phyloP scores from a whole-genome alignment of 805 yeast genomes.

The Yarrowia alimentaria region DNA sequence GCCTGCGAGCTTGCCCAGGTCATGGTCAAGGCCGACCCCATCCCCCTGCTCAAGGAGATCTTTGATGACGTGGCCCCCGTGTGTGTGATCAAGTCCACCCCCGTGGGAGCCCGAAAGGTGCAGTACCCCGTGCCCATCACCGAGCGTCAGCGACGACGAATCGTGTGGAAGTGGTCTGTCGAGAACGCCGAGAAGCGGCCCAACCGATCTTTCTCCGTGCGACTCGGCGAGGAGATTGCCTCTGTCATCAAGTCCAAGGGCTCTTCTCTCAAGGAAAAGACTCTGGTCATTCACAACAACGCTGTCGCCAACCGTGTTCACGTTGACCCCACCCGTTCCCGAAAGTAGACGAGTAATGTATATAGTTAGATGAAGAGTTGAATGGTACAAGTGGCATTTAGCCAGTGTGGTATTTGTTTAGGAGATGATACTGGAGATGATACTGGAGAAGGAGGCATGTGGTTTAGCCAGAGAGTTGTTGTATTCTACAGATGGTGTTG shows the following conservation, averaged over 20 bases:
- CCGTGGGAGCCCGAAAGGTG: conserved; percentile 81
- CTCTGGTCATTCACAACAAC: conserved; percentile 74
- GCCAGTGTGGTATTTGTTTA: not conserved
- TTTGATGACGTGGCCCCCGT: conserved; percentile 83
- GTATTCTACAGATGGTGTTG: too few species aligned
- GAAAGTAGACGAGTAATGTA: conserved; percentile 12
- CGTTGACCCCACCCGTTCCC: not conserved
- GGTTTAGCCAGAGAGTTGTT: too few species aligned
- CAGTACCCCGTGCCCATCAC: conserved; percentile 81
- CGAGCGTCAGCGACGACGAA: conserved; percentile 77
- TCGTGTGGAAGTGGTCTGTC: conserved; percentile 86
- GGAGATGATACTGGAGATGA: not conserved
- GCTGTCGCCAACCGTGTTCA: conserved; percentile 74
- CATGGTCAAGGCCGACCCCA: conserved; percentile 75
- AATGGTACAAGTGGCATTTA: not conserved
- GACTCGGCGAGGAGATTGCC: conserved; percentile 86
- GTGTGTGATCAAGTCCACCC: conserved; percentile 59
- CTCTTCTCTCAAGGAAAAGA: conserved; percentile 73
- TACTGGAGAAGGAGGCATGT: too few species aligned
- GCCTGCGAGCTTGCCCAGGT: conserved; percentile 79
- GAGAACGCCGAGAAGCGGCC: conserved; percentile 80
- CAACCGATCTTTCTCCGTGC: conserved; percentile 76
- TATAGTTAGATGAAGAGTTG: not conserved
- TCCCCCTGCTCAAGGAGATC: conserved; percentile 66
- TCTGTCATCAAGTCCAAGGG: conserved; percentile 75